Evolutionary conservation across 805 yeast species (phyloP).

Genomic region (Metschnikowia cubensis): DNA sequence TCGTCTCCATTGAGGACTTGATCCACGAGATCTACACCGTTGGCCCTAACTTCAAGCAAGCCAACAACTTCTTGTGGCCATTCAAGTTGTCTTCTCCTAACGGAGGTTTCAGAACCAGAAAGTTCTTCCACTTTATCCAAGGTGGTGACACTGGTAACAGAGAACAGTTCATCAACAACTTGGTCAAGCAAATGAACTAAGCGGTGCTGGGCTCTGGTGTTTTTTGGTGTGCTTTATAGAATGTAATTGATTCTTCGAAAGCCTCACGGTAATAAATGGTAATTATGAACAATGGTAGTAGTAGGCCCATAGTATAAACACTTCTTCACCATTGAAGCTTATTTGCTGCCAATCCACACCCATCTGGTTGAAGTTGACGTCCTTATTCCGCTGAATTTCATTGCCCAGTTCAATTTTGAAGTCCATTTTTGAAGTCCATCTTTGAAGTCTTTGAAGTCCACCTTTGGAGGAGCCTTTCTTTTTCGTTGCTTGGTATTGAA

Average conservation of each 20-base stretch:
- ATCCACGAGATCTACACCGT: conserved; percentile 94
- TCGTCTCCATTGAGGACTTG: conserved; percentile 86
- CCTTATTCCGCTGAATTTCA: no score
- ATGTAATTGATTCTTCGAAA: conserved; percentile 1
- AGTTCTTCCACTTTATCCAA: conserved; percentile 95
- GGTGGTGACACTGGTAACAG: conserved; percentile 99
- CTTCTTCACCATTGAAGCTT: no score
- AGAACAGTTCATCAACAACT: conserved; percentile 91
- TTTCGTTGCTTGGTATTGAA: no score
- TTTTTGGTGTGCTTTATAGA: conserved; percentile 7
- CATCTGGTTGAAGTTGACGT: no score
- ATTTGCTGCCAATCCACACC: no score
- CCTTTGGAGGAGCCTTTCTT: no score
- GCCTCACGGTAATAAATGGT: conserved; percentile 1
- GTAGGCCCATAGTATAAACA: not conserved
- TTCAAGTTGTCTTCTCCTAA: conserved; percentile 94
- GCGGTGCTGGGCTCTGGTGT: conserved; percentile 15
- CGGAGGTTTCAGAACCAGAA: conserved; percentile 98
- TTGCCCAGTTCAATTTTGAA: no score
- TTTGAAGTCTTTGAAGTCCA: no score
- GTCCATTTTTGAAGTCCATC: no score
- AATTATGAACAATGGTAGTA: not conserved
- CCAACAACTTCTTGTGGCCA: conserved; percentile 98
- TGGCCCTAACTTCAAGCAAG: conserved; percentile 98
- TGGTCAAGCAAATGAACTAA: conserved; percentile 92